Evolutionary conservation across 1,284 basidiomycete species (phyloP), one percentile per base, ranked within the genome.

Genomic region (Fomitopsis palustris): DNA sequence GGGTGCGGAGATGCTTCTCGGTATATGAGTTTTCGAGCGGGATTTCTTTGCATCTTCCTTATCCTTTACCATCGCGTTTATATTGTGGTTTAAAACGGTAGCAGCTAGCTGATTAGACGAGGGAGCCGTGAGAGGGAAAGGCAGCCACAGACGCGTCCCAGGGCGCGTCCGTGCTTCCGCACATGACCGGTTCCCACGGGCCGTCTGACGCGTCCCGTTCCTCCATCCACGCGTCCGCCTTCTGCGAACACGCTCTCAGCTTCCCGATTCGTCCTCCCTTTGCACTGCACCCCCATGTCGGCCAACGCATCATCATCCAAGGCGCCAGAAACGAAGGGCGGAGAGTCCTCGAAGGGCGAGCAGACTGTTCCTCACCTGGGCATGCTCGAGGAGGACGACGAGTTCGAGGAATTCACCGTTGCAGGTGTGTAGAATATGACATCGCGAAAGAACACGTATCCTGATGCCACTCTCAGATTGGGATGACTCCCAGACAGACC

Each of bases 371-470:
- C 79, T 5, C 81, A 86, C 62, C 82, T 92, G 1, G 88, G 88
- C 41, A 86, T 90, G 14, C 75, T 93, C 4, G 90, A 93, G 69
- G 90, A 93, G 70, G 91, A 92, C 67, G 91, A 93, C 69, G 91
- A 93, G 74, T 93, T 89, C 69, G 92, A 92, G 65, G 90, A 92
- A 69, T 92, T 92, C 69, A 75, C 80, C 10, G 85, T 82, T 47
- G 87, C 87, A 76, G 90, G 90, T 88, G 56, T 56, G 78, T 65
- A 14, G 42, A 19, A 1, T 25, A 47, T 17, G 33, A 29, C 25
- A 14, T 16, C 6, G 31, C 29, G 33, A 21, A 23, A 25, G 29
- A 35, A 7, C 27, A 17, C 6, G 35, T 3, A 52, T 33, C 5
- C 17, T 14, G 25, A 27, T 33, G 7, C 6, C 4, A 21, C 16